Conservation (phyloP, 202 grass and related monocot genomes). For the Setaria viridis region DNA sequence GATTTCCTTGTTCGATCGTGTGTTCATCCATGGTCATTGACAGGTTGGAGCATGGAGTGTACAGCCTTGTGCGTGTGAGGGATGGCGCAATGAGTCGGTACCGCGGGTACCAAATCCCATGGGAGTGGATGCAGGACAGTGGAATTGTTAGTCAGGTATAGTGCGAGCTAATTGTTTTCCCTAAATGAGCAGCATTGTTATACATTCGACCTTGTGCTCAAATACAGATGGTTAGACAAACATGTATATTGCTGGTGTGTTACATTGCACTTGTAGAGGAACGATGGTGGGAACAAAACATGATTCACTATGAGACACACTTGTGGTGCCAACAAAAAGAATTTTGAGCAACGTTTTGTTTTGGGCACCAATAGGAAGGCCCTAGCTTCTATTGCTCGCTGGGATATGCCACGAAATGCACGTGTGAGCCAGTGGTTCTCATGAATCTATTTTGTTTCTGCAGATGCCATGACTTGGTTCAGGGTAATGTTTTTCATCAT, state of each 20-base stretch:
- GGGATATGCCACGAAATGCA: not conserved
- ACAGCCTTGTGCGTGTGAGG: constrained; percentile 67
- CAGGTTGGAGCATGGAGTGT: constrained; percentile 89
- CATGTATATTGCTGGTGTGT: not conserved
- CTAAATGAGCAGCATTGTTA: not conserved
- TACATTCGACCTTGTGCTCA: not conserved
- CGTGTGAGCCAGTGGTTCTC: not conserved
- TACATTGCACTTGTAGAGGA: not conserved
- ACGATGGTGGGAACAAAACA: not conserved
- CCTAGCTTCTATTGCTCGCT: not conserved
- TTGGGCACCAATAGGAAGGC: constrained; percentile 26
- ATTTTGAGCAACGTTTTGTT: not conserved
- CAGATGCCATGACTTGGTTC: not conserved
- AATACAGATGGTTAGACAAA: not conserved
- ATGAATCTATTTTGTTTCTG: constrained; percentile 33
- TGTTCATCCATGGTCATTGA: constrained; percentile 17
- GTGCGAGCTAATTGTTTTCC: not conserved
- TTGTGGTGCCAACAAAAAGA: not conserved
- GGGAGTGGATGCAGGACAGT: constrained; percentile 93
- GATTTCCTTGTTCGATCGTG: not conserved
- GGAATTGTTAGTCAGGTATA: constrained; percentile 87
- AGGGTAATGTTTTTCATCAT: not conserved
- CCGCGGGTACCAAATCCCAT: constrained; percentile 79
- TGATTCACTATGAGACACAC: not conserved
- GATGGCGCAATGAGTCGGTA: constrained; percentile 77